phyloP scores from a whole-genome alignment of 495 filamentous ascomycete genomes.

The Letharia lupina region DNA sequence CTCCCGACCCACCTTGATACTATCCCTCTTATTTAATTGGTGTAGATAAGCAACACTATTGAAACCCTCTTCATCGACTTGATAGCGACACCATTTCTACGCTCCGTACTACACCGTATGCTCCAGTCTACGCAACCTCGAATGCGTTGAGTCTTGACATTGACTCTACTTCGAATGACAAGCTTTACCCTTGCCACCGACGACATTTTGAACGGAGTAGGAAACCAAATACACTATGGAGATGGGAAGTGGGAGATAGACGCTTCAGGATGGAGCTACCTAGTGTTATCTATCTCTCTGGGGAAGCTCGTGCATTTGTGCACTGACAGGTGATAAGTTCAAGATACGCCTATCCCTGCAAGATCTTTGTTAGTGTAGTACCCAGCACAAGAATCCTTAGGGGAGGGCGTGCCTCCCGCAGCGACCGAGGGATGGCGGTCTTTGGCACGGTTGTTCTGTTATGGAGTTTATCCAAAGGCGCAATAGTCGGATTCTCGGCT shows the following conservation, averaged over 20 bases:
- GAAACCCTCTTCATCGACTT: slow-evolving; percentile 10
- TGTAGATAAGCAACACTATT: slow-evolving; percentile 11
- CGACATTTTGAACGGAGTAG: not conserved
- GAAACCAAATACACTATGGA: not conserved
- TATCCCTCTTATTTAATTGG: slow-evolving; percentile 6
- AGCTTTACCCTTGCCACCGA: not conserved
- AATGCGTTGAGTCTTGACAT: not conserved
- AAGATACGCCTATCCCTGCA: slow-evolving; percentile 16
- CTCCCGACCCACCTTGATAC: slow-evolving; percentile 12
- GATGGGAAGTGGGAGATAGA: not conserved
- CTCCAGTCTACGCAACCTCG: not conserved
- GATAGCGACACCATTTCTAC: not conserved
- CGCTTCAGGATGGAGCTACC: not conserved
- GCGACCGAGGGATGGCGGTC: slow-evolving; percentile 5
- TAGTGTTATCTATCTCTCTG: not conserved
- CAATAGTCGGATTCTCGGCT: slow-evolving; percentile 5
- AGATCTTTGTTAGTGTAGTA: slow-evolving; percentile 7
- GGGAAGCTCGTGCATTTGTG: slow-evolving; percentile 1
- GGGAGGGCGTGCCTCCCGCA: not conserved
- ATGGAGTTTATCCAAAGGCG: not conserved
- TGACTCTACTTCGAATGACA: not conserved
- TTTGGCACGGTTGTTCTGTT: slow-evolving; percentile 1
- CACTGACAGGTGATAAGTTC: not conserved
- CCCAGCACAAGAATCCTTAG: not conserved
- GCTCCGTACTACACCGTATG: not conserved